Conservation (phyloP, 345 rosid species). For the Camelina laxa region DNA sequence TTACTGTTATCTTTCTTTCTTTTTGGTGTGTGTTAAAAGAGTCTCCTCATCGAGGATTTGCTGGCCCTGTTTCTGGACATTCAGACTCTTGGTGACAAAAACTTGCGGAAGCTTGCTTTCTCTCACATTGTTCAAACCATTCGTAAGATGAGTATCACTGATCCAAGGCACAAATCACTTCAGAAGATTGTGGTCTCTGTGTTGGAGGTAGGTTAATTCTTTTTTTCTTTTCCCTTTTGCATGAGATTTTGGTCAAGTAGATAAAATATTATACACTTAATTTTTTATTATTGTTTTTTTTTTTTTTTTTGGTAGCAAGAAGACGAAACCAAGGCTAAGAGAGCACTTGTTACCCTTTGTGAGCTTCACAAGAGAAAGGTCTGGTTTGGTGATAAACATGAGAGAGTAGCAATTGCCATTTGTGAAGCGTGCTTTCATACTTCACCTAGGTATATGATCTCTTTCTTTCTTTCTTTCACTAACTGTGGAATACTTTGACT, state of each 20-base stretch:
- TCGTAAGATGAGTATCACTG: conserved; percentile 78
- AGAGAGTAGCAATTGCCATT: conserved; percentile 86
- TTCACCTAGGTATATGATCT: conserved; percentile 61
- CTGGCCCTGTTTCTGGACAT: conserved; percentile 46
- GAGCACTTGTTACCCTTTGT: conserved; percentile 69
- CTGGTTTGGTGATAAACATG: conserved; percentile 86
- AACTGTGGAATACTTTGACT: conserved; percentile 16
- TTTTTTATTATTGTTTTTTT: no score
- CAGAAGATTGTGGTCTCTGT: conserved; percentile 70
- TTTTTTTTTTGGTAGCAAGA: conserved; percentile 63
- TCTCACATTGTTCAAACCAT: conserved; percentile 83
- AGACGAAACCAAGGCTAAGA: conserved; percentile 80
- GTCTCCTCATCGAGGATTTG: background rate
- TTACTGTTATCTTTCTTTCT: no score
- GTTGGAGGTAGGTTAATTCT: conserved; percentile 57
- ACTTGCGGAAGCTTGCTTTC: conserved; percentile 71
- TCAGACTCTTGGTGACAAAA: conserved; percentile 76
- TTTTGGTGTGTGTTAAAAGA: background rate
- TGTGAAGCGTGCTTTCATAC: conserved; percentile 88
- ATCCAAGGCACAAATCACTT: conserved; percentile 68
- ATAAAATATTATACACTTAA: background rate
- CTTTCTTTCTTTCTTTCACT: background rate
- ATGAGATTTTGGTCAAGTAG: background rate
- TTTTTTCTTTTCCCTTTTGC: background rate
- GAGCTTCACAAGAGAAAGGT: conserved; percentile 82